These are phyloP conservation scores for Dactylellina cionopaga DNA, from an alignment of 2,329 filamentous ascomycete species.

Conservation along the genomic window DNA sequence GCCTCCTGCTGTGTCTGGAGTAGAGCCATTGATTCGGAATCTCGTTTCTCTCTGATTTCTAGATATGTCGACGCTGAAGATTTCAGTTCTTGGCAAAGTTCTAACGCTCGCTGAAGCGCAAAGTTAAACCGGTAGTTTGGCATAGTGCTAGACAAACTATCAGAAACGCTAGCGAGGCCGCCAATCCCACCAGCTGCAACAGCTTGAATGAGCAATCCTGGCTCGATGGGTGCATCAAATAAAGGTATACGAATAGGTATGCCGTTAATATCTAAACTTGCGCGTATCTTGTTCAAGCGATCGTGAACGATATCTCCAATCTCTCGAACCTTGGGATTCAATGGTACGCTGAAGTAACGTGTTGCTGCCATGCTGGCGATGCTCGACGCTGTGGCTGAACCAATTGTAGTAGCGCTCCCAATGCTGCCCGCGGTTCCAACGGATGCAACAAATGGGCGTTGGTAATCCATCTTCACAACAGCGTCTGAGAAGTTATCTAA, in stretches of 20 bases:
- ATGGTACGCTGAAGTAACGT: slow-evolving; percentile 58
- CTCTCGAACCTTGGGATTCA: slow-evolving; percentile 55
- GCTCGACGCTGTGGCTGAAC: neutral
- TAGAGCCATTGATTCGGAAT: slow-evolving; percentile 53
- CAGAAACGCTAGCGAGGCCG: slow-evolving; percentile 46
- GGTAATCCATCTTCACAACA: neutral
- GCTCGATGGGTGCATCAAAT: slow-evolving; percentile 58
- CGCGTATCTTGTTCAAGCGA: slow-evolving; percentile 59
- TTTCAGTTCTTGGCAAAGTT: slow-evolving; percentile 56
- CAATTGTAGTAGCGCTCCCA: neutral
- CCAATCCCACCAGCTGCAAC: slow-evolving; percentile 50
- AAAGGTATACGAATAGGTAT: slow-evolving; percentile 51
- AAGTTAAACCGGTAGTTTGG: slow-evolving; percentile 58
- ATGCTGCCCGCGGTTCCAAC: neutral
- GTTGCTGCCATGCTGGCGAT: slow-evolving; percentile 9
- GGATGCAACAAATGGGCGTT: neutral
- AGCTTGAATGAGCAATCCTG: slow-evolving; percentile 54
- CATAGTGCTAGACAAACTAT: slow-evolving; percentile 48
- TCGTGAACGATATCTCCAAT: slow-evolving; percentile 57
- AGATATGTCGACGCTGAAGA: slow-evolving; percentile 49
- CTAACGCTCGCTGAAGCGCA: slow-evolving; percentile 55
- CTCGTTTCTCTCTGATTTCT: slow-evolving; percentile 54
- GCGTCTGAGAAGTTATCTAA: slow-evolving; percentile 55
- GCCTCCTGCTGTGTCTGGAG: slow-evolving; percentile 52
- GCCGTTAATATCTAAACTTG: slow-evolving; percentile 59